Conservation (phyloP, 2,329 filamentous ascomycete genomes). For the Colletotrichum spinosum region DNA sequence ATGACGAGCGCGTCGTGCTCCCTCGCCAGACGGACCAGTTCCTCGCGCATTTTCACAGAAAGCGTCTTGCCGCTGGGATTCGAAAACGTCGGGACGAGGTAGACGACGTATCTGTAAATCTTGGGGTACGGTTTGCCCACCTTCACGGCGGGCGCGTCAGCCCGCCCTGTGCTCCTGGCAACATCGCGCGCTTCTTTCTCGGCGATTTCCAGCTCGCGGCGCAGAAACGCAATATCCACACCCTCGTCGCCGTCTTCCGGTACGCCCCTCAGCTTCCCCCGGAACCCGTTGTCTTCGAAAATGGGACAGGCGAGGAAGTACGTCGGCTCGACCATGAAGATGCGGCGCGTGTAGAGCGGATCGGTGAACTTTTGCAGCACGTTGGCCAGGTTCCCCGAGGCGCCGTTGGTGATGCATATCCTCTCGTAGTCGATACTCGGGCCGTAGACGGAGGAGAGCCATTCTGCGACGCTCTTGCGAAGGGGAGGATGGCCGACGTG, state of each 20-base stretch:
- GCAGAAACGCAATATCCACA: slow-evolving; percentile 74
- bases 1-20: slow-evolving; percentile 83
- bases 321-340: slow-evolving; percentile 86
- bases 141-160: neutral
- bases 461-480: slow-evolving; percentile 74
- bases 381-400: slow-evolving; percentile 83
- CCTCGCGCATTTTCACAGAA: slow-evolving; percentile 73
- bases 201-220: slow-evolving; percentile 37
- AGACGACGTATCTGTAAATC: slow-evolving; percentile 88
- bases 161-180: rapidly evolving
- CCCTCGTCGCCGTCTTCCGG: slow-evolving; percentile 80
- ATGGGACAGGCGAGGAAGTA: slow-evolving; percentile 86
- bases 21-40: slow-evolving; percentile 79
- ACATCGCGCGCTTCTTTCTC: neutral
- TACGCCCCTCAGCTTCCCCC: slow-evolving; percentile 72
- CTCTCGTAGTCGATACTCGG: slow-evolving; percentile 59
- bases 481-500: slow-evolving; percentile 79
- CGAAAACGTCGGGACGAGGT: slow-evolving; percentile 87
- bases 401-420: slow-evolving; percentile 86
- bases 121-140: slow-evolving; percentile 60
- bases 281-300: slow-evolving; percentile 84
- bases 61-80: slow-evolving; percentile 91
- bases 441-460: slow-evolving; percentile 74
- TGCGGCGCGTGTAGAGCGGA: slow-evolving; percentile 75
- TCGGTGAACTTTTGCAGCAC: slow-evolving; percentile 85